Conservation (phyloP, 164 flowering plant species). For the Tinospora cordifolia region DNA sequence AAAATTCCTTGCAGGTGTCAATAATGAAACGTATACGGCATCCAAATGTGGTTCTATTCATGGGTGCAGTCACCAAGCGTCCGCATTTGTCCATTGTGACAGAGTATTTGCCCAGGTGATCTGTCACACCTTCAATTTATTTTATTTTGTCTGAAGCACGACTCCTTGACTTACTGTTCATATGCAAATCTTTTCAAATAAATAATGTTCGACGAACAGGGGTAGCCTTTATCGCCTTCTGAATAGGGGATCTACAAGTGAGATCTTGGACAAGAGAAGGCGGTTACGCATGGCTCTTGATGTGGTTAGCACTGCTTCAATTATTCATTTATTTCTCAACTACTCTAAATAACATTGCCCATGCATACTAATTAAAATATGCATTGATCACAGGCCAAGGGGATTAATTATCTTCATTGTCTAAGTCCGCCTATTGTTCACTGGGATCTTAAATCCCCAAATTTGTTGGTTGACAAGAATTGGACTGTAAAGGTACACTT, state of each 20-base stretch:
- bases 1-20: conserved; percentile 53
- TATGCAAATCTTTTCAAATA: neutral
- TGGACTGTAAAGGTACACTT: conserved; percentile 82
- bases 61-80: conserved; percentile 96
- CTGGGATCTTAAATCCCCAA: conserved; percentile 97
- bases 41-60: conserved; percentile 95
- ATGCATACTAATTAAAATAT: conserved; percentile 7
- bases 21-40: conserved; percentile 96
- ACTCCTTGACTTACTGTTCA: neutral
- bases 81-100: conserved; percentile 93
- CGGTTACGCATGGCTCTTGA: conserved; percentile 90
- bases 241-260: conserved; percentile 70
- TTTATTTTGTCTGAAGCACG: conserved; percentile 2
- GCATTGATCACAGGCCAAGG: conserved; percentile 66
- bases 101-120: conserved; percentile 83
- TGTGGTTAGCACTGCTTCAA: conserved; percentile 55
- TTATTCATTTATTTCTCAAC: neutral
- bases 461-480: conserved; percentile 88
- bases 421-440: conserved; percentile 84
- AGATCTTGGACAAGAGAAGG: conserved; percentile 67
- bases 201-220: conserved; percentile 34
- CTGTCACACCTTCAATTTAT: neutral
- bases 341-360: neutral
- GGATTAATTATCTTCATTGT: conserved; percentile 85
- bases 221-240: conserved; percentile 87